These are phyloP conservation scores for Amesomyces nigricolor DNA, from an alignment of 2,329 filamentous ascomycete species.

Conservation along the genomic window DNA sequence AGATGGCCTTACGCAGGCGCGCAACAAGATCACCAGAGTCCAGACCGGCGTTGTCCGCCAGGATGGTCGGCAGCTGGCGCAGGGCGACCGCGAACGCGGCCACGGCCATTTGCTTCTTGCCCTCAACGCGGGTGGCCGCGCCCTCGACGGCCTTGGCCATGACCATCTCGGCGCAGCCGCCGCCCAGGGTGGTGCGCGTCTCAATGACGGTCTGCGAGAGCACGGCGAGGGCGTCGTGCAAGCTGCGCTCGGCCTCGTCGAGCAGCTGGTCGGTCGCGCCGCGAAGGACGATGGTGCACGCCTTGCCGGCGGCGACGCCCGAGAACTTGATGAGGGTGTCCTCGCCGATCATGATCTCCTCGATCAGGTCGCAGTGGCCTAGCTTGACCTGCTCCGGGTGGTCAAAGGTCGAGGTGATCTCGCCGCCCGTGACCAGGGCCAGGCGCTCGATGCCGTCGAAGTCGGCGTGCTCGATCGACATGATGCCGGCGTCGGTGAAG, in stretches of 20 bases:
- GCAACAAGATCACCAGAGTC: slow-evolving; percentile 93
- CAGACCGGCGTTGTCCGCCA: slow-evolving; percentile 94
- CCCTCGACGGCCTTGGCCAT: slow-evolving; percentile 98
- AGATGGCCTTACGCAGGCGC: slow-evolving; percentile 85
- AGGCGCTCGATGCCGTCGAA: slow-evolving; percentile 96
- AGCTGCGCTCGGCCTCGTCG: slow-evolving; percentile 90
- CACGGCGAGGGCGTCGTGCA: slow-evolving; percentile 94
- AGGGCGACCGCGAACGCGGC: slow-evolving; percentile 84
- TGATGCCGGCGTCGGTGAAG: slow-evolving; percentile 94
- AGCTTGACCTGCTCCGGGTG: slow-evolving; percentile 97
- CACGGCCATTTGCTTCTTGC: slow-evolving; percentile 94
- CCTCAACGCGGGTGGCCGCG: slow-evolving; percentile 86
- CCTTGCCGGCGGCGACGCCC: slow-evolving; percentile 85
- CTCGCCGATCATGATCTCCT: slow-evolving; percentile 97
- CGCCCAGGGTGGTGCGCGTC: slow-evolving; percentile 87
- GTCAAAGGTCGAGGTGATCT: slow-evolving; percentile 97
- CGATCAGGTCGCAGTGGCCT: slow-evolving; percentile 89
- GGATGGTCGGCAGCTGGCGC: slow-evolving; percentile 88
- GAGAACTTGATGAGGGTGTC: slow-evolving; percentile 97
- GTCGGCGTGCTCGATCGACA: slow-evolving; percentile 98
- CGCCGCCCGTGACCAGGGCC: slow-evolving; percentile 90
- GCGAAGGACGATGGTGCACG: slow-evolving; percentile 93
- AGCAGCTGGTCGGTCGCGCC: slow-evolving; percentile 95
- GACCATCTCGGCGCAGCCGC: slow-evolving; percentile 95
- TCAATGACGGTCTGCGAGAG: slow-evolving; percentile 95